A percentile compares a stretch with the other conserved stretches of the same genome.
Evolutionary conservation across 164 flowering plant genomes (phyloP).

Genomic region (Nymphaea thermarum): DNA sequence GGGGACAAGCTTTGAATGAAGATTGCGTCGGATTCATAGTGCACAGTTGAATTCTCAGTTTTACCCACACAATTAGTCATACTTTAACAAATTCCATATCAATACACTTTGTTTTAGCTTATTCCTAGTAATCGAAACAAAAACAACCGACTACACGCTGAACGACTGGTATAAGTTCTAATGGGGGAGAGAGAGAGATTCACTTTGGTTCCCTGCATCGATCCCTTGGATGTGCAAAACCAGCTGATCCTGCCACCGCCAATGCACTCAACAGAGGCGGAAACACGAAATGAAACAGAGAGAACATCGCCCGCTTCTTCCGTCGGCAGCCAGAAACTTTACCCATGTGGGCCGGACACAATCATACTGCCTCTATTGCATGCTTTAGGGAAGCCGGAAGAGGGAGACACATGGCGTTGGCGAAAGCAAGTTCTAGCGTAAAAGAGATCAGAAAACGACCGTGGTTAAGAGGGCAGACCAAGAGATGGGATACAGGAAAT

Average conservation of each 20-base stretch:
- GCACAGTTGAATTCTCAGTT: no score
- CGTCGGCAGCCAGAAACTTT: slow-evolving; percentile 32
- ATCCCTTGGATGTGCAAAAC: slow-evolving; percentile 37
- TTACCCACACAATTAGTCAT: no score
- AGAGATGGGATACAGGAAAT: slow-evolving; percentile 5
- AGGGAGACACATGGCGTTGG: slow-evolving; percentile 21
- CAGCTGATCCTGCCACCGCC: slow-evolving; percentile 46
- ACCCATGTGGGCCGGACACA: no score
- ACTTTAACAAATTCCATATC: no score
- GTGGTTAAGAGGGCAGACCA: slow-evolving; percentile 24
- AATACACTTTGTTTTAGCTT: no score
- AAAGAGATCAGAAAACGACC: slow-evolving; percentile 24
- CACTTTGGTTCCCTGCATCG: slow-evolving; percentile 24
- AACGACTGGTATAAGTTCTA: no score
- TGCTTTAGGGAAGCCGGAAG: slow-evolving; percentile 13
- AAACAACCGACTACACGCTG: no score
- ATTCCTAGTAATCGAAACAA: no score
- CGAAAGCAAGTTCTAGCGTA: slow-evolving; percentile 27
- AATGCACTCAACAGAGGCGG: slow-evolving; percentile 61
- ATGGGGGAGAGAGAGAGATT: neutral
- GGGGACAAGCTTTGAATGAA: no score
- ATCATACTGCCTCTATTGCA: slow-evolving; percentile 4
- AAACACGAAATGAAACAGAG: slow-evolving; percentile 36
- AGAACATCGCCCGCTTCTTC: slow-evolving; percentile 39
- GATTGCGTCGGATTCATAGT: no score